phyloP scores from a whole-genome alignment of 305 asterid species.

The Fraxinus velutina region DNA sequence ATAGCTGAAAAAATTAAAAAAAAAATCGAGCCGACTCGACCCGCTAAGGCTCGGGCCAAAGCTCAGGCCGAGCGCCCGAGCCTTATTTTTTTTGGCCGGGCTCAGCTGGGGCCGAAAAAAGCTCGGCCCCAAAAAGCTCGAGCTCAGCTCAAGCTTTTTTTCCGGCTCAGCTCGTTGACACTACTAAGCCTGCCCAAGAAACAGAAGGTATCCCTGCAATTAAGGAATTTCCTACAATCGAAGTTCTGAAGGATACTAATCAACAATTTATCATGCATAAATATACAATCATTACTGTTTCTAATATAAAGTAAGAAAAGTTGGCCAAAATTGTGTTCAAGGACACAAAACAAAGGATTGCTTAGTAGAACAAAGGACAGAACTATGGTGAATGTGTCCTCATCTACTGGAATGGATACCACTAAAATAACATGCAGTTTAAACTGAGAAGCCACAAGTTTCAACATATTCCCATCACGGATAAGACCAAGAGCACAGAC shows the following conservation, averaged over 20 bases:
- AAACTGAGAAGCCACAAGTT: not conserved
- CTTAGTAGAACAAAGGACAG: not conserved
- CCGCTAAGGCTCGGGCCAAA: too few species aligned
- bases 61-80: too few species aligned
- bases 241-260: not conserved
- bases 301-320: not conserved
- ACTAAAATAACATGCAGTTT: not conserved
- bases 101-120: too few species aligned
- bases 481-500: not conserved
- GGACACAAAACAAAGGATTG: not conserved
- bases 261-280: not conserved
- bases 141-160: too few species aligned
- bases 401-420: not conserved
- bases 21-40: too few species aligned
- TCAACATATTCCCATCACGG: not conserved
- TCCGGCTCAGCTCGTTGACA: too few species aligned
- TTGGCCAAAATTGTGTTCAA: not conserved
- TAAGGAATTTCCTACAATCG: not conserved
- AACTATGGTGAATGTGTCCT: not conserved
- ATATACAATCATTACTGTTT: slow-evolving; percentile 6
- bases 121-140: too few species aligned
- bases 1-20: too few species aligned
- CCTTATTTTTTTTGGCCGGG: too few species aligned
- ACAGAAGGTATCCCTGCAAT: not conserved
- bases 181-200: not conserved